Base-by-base conservation (phyloP, 495 filamentous ascomycete species). In the Daldinia decipiens region DNA sequence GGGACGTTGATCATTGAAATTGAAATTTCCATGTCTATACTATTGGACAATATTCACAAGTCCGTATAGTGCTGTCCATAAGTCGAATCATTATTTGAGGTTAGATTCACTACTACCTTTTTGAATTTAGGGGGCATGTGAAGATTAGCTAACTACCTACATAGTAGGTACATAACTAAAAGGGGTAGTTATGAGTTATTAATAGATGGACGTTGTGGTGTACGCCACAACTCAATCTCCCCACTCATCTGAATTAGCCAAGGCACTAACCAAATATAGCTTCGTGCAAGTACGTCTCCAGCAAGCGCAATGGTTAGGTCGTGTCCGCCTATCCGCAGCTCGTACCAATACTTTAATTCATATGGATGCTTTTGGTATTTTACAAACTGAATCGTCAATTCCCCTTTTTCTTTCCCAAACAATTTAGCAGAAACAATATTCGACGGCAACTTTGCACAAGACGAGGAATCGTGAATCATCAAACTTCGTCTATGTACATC, bases 281-380 rank as follows among this genome's bases (percentile, higher is more conserved):
- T 47, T 19, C 17, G 43, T 47, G 43, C 43, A 21, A 24, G 43
- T 24, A 47, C 19, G 7, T 21, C 17, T 47, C 19, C 0, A 21
- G 43, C 43, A 36, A 9, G 19, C 17, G 17, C 11, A 21, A 40
- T 40, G 39, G 39, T 40, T n/a, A n/a, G n/a, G n/a, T 40, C 1
- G n/a, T 40, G 5, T 47, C 43, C 43, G 43, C 17, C 7, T 47
- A 21, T 47, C 43, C 43, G 43, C 24, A 21, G 43, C 19, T 24
- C 43, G 43, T 47, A 47, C 43, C 43, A 47, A 47, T 47, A 24
- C 17, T 47, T 47, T 47, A 47, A 8, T 47, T 47, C 43, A 24
- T 47, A 47, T 13, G 43, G 43, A 47, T 21, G 43, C 43, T 24
- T 47, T 47, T 47, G 5, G 6, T 24, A 21, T 47, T 47, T 47